phyloP scores from a whole-genome alignment of 2,329 filamentous ascomycete species.

The Arthrobotrys megalospora region DNA sequence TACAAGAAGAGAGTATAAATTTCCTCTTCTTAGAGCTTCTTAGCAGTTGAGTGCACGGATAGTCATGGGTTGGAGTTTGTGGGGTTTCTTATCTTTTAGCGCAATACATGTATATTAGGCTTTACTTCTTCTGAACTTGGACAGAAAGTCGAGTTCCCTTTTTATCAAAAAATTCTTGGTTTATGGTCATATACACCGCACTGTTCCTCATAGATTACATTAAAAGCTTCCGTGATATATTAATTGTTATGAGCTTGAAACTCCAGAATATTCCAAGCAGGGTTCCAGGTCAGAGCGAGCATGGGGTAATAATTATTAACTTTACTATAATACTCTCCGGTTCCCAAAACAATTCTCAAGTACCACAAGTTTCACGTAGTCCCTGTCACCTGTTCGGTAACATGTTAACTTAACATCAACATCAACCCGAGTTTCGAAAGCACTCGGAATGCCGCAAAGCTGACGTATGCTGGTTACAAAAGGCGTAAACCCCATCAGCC shows the following conservation, averaged over 20 bases:
- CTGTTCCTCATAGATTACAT: not conserved
- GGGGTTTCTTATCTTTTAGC: conserved; percentile 10
- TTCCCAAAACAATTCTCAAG: not conserved
- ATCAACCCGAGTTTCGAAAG: not conserved
- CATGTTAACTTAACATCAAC: not conserved
- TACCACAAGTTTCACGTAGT: conserved; percentile 2
- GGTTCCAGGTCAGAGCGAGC: no score
- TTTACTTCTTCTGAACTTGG: conserved; percentile 41
- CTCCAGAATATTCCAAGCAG: no score
- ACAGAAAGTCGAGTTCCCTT: conserved; percentile 46
- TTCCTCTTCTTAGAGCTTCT: conserved; percentile 7
- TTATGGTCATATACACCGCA: conserved; percentile 31
- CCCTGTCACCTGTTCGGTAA: not conserved
- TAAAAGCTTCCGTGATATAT: no score
- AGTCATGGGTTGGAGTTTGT: conserved; percentile 27
- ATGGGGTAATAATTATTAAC: not conserved
- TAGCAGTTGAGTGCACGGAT: conserved; percentile 4
- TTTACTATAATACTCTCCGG: not conserved
- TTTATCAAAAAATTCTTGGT: conserved; percentile 49
- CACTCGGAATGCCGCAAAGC: not conserved
- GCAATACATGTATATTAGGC: conserved; percentile 50
- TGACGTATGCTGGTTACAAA: not conserved
- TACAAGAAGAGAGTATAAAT: conserved; percentile 46
- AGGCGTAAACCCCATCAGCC: not conserved
- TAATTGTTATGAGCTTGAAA: no score